phyloP scores from a whole-genome alignment of 2,329 filamentous ascomycete genomes.

The Fusarium clavum region DNA sequence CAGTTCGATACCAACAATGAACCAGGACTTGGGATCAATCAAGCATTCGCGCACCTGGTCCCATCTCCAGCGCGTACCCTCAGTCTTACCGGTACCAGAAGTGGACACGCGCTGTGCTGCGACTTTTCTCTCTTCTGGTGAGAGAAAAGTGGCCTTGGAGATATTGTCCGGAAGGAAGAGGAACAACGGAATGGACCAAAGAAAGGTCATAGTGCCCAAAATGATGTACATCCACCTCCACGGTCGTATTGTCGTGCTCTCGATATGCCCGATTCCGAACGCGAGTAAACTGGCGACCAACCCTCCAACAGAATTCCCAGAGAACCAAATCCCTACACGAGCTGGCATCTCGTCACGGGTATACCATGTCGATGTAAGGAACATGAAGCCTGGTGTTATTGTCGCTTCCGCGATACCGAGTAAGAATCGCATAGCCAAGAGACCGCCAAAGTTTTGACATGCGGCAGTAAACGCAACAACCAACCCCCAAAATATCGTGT shows the following conservation, averaged over 20 bases:
- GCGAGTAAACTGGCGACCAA: constrained; percentile 62
- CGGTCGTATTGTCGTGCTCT: constrained; percentile 55
- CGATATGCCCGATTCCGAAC: constrained; percentile 67
- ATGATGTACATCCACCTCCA: constrained; percentile 71
- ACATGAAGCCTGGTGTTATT: constrained; percentile 66
- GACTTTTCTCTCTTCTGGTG: constrained; percentile 61
- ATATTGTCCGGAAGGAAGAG: constrained; percentile 65
- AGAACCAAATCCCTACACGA: constrained; percentile 67
- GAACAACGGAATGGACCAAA: constrained; percentile 63
- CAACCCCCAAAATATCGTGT: constrained; percentile 63
- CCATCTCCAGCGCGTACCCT: constrained; percentile 61
- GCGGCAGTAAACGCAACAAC: constrained; percentile 59
- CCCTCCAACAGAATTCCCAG: constrained; percentile 62
- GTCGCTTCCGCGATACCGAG: constrained; percentile 67
- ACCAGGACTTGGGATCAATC: constrained; percentile 69
- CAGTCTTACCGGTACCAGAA: constrained; percentile 64
- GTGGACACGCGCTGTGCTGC: constrained; percentile 60
- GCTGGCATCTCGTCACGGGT: constrained; percentile 67
- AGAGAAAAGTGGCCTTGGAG: constrained; percentile 68
- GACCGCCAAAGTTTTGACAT: constrained; percentile 60
- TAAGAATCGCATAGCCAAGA: constrained; percentile 64
- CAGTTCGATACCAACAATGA: constrained; percentile 65
- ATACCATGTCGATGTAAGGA: constrained; percentile 67
- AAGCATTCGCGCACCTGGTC: constrained; percentile 66
- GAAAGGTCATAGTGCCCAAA: constrained; percentile 62